Evolutionary conservation across 768 basidiomycete genomes (phyloP), one percentile per base, ranked within the genome.

Genomic region (Lactarius psammicola): DNA sequence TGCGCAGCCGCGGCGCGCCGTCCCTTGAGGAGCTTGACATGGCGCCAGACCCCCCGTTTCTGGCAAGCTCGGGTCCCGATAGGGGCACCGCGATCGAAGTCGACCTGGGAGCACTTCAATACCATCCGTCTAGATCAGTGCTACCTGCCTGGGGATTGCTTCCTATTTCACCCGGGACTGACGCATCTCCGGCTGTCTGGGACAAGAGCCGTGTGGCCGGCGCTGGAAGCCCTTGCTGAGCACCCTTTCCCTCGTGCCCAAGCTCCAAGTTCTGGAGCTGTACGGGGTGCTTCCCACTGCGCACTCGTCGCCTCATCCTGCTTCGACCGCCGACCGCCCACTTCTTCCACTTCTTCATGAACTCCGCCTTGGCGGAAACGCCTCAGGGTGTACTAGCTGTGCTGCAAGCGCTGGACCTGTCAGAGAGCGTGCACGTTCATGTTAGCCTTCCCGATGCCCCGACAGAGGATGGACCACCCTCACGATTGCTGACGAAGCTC

Each of bases 21-120:
- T 23, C n/a, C 2, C 66, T 67, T 33, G 57, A 67, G 61, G 66
- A 67, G 57, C 40, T 67, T 15, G 62, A 67, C n/a, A 38, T 67
- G 56, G 56, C 61, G 26, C 56, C 66, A 20, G 57, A 59, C 2
- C 3, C n/a, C 3, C 51, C 66, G 23, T 55, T 59, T 59, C 6
- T 46, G 40, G 66, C 33, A 30, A 9, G 18, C 15, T 49, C 66
- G 9, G 56, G 51, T 13, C 61, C 31, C 4, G 49, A 58, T 31
- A 44, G 56, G 54, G 51, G 9, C 17, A 46, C 28, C 7, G 33
- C 10, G 3, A 31, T 55, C 28, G 3, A 4, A 20, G 2, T 17
- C 15, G 51, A n/a, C 51, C 23, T 63, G 8, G 15, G 40, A 8
- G 31, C 31, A 44, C 26, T 66, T 51, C 65, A n/a, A 61, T 36